Base-by-base conservation (phyloP, 768 basidiomycete genomes). In the Lactarius deliciosus region DNA sequence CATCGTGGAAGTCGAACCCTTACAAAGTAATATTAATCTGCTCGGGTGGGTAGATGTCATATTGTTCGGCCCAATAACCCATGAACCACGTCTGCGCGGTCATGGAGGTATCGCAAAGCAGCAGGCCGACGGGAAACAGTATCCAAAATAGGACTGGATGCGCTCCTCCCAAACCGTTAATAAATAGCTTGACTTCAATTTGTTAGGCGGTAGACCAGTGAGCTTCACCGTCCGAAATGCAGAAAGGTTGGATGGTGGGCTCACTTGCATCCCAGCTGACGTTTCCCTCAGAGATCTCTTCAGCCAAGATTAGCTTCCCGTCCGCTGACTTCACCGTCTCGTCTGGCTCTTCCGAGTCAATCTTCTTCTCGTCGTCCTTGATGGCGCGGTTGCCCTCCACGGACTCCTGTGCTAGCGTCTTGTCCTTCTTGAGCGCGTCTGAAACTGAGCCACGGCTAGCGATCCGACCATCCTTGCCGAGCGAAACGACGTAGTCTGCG, bases 231-330 rank as follows among this genome's bases (percentile, higher is more conserved):
- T 18, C 28, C 40, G 28, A 38, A 40, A 41, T 22, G 5, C 32
- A 0, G 18, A 6, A 28, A 30, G 5, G 30, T 41, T 16, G 30
- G 25, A 41, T n/a, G 47, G 57, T 7, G 75, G 76, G 74, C 78
- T 69, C 64, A 76, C 79, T 70, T 28, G 81, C 77, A 2, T 71
- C 69, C 78, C 83, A 85, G 56, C 83, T 82, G 32, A 89, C 81
- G 65, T 83, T 83, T 0, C 88, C 87, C 61, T 81, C 79, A 7
- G 78, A 81, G 54, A 88, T 80, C 72, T 90, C 89, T 72, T 90
- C 89, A 0, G 81, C 82, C 6, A 86, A 75, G 57, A 89, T 81
- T 20, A 90, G 78, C 71, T 88, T 87, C 2, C 86, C 86, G 55
- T 80, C 80, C 16, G 64, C 61, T 55, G 74, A 72, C 64, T 74